Evolutionary conservation across 192 early-diverging fungal species (phyloP).

Genomic region (Coemansia umbellata): DNA sequence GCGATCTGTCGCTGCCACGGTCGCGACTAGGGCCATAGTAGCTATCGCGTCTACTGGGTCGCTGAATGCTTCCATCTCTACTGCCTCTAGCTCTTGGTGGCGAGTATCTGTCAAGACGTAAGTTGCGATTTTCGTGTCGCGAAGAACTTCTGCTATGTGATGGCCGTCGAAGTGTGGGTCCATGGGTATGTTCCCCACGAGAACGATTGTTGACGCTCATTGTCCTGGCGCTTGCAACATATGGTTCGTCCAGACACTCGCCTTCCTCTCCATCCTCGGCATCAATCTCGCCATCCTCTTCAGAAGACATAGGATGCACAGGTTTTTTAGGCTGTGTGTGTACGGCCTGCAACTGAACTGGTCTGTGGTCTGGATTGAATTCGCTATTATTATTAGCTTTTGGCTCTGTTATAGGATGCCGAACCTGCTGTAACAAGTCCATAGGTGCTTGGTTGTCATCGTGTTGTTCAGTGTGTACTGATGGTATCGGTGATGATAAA

Average conservation of each 20-base stretch:
- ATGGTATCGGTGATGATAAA: not conserved
- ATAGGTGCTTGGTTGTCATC: not conserved
- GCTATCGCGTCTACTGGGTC: not conserved
- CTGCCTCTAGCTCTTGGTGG: no score
- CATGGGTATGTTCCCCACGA: not conserved
- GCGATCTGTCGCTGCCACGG: slow-evolving; percentile 6
- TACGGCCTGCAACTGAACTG: no score
- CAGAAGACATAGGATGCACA: slow-evolving; percentile 3
- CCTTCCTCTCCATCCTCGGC: slow-evolving; percentile 23
- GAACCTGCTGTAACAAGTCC: not conserved
- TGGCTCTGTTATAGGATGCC: not conserved
- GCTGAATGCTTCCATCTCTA: no score
- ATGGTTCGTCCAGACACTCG: slow-evolving; percentile 8
- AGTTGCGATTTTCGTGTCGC: not conserved
- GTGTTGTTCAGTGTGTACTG: not conserved
- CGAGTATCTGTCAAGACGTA: no score
- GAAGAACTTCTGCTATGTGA: not conserved
- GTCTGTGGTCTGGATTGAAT: no score
- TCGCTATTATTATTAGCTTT: not conserved
- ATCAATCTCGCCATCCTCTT: slow-evolving; percentile 45
- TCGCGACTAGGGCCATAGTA: not conserved
- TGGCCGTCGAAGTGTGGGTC: not conserved
- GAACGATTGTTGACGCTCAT: not conserved
- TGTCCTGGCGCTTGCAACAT: not conserved
- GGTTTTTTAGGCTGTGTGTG: not conserved